Evolutionary conservation across 768 basidiomycete species (phyloP), one percentile per base, ranked within the genome.

Genomic region (Russula foetens): DNA sequence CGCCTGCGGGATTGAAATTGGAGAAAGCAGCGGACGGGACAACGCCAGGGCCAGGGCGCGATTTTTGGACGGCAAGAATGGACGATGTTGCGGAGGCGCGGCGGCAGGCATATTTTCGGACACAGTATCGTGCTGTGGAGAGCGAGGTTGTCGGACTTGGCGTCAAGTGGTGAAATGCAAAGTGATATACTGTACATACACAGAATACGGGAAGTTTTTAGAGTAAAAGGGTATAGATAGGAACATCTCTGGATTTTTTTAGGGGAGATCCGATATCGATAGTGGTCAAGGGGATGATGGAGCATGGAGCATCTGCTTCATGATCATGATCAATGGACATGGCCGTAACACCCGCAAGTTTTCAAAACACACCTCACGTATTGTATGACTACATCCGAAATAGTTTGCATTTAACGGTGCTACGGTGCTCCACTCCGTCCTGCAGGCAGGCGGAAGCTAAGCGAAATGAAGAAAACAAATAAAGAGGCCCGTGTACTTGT

Each of bases 111-210:
- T 70, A 82, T 33, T 83, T 96, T 68, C 79, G 92, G 70, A 96
- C 94, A 2, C 75, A 82, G 69, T 96, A 93, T 70, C 80, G 83
- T 60, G 89, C 89, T 28, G 92, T 97, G 2, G 90, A 90, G 72
- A 90, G 85, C 73, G 90, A 93, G 67, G 84, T 91, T 23, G 74
- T 87, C 41, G 91, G 90, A 23, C 53, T 66, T 33, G 65, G 63
- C 2, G 65, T 66, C 31, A 66, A 66, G 35, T 66, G 65, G 65
- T 66, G 41, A 46, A 33, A 4, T 33, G 9, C 31, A 4, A 33
- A 9, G 9, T 33, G 31, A 4, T 5, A 33, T 5, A 33, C 9
- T 33, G 4, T 5, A 4, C 31, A 5, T 33, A 11, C 35, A 35
- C 35, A 35, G 5, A 35, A 11, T 35, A 2, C 14, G n/a, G n/a